Conservation (phyloP, 192 early-diverging fungal species). For the Linnemannia hyalina region DNA sequence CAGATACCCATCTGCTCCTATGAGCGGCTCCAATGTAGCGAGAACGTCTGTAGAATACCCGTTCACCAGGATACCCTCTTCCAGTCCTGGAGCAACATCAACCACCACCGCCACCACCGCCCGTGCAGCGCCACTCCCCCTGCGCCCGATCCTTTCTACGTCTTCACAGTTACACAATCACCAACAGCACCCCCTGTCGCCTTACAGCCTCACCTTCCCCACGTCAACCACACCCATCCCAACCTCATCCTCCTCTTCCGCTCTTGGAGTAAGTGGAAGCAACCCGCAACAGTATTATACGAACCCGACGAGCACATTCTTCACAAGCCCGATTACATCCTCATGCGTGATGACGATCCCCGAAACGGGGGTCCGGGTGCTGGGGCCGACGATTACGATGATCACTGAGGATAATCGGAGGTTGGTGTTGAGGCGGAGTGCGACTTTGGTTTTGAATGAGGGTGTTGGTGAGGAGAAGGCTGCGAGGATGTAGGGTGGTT, state of each 20-base stretch:
- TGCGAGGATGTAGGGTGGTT: conserved; percentile 25
- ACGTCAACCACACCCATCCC: background rate
- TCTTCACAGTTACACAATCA: background rate
- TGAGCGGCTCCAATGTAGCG: background rate
- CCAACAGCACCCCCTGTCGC: background rate
- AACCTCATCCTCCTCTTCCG: background rate
- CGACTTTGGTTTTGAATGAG: conserved; percentile 40
- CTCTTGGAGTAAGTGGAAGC: background rate
- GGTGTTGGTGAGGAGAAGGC: conserved; percentile 53
- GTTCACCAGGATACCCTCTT: background rate
- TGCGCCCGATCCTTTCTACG: background rate
- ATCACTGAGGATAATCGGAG: conserved; percentile 28
- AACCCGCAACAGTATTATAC: background rate
- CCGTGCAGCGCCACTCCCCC: background rate
- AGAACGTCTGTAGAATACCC: background rate
- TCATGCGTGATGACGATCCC: conserved; percentile 39
- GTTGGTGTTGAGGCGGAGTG: conserved; percentile 31
- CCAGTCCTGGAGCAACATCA: background rate
- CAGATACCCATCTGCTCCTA: background rate
- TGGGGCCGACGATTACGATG: conserved; percentile 39
- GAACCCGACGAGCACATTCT: conserved; percentile 27
- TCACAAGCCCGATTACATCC: conserved; percentile 42
- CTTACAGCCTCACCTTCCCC: background rate
- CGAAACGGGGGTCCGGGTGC: conserved; percentile 30
- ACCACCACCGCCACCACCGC: background rate